A percentile compares a stretch with the other conserved stretches of the same genome.
phyloP scores from a whole-genome alignment of 108 stramenopile species.

The Epithemia pelagica region DNA sequence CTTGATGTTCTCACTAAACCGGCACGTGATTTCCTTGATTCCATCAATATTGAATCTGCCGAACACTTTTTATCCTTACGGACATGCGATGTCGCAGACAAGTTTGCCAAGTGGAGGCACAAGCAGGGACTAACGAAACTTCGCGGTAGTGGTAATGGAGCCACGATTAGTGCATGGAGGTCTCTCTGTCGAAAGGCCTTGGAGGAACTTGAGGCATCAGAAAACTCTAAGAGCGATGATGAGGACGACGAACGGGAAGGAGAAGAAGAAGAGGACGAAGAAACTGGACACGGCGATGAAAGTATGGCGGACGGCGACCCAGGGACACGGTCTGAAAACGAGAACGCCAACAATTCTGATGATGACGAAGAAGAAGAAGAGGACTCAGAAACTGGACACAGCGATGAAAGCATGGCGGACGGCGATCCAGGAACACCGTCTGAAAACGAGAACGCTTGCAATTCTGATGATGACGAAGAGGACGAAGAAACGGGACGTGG shows the following conservation, averaged over 20 bases:
- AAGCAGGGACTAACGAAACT: not conserved
- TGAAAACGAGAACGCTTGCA: no score
- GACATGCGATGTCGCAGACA: not conserved
- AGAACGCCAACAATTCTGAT: not conserved
- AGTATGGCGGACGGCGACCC: no score
- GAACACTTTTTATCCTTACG: not conserved
- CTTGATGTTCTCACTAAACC: not conserved
- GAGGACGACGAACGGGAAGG: not conserved
- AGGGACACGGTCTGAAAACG: no score
- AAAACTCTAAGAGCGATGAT: not conserved
- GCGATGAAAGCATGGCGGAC: no score
- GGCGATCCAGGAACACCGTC: no score
- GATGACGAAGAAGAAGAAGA: not conserved
- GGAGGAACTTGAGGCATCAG: not conserved
- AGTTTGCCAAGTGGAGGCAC: not conserved
- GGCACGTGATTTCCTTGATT: not conserved
- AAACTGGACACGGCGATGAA: no score
- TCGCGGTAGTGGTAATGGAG: slow-evolving; percentile 1
- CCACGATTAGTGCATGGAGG: slow-evolving; percentile 2
- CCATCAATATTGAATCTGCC: slow-evolving; percentile 1
- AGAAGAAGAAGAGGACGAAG: not conserved
- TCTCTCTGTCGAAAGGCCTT: not conserved
- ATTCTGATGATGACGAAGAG: no score
- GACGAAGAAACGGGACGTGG: not conserved
- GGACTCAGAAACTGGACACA: not conserved